Conservation (phyloP, 352 stramenopile species). For the Phytopythium montanum region DNA sequence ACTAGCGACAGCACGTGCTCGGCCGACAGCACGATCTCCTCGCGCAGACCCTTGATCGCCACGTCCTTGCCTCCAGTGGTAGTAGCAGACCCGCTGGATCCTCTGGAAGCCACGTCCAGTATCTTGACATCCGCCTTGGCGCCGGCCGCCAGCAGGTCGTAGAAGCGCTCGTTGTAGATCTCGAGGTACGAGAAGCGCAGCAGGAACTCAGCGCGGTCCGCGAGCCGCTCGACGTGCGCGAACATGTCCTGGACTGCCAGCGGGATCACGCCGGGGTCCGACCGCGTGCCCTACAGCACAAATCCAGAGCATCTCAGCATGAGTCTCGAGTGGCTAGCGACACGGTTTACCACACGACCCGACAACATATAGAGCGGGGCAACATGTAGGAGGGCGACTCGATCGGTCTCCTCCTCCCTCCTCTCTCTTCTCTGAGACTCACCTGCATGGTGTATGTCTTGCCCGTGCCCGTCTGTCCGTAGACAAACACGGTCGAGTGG, state of each 20-base stretch:
- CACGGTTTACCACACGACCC: conserved; percentile 14
- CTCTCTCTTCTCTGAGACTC: too few relatives aligned
- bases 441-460: conserved; percentile 86
- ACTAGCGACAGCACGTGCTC: conserved; percentile 87
- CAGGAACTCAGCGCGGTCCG: conserved; percentile 52
- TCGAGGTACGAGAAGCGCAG: conserved; percentile 94
- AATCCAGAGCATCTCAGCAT: conserved; percentile 3
- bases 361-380: conserved; percentile 12
- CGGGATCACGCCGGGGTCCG: conserved; percentile 79
- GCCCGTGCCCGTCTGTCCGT: conserved; percentile 89
- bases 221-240: conserved; percentile 57
- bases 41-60: conserved; percentile 78
- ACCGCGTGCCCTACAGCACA: conserved; percentile 21
- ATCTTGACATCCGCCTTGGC: conserved; percentile 72
- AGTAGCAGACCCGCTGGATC: conserved; percentile 14
- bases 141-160: conserved; percentile 90
- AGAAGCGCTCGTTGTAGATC: conserved; percentile 98
- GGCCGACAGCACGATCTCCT: conserved; percentile 74
- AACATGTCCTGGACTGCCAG: conserved; percentile 89
- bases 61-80: conserved; percentile 59
- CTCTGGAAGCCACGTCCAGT: conserved; percentile 53
- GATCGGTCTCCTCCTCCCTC: not conserved
- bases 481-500: conserved; percentile 89
- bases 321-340: not conserved
- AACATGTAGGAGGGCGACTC: not conserved